These are phyloP conservation scores for Lentinula sp. DNA, from an alignment of 768 basidiomycete species.

Conservation along the genomic window DNA sequence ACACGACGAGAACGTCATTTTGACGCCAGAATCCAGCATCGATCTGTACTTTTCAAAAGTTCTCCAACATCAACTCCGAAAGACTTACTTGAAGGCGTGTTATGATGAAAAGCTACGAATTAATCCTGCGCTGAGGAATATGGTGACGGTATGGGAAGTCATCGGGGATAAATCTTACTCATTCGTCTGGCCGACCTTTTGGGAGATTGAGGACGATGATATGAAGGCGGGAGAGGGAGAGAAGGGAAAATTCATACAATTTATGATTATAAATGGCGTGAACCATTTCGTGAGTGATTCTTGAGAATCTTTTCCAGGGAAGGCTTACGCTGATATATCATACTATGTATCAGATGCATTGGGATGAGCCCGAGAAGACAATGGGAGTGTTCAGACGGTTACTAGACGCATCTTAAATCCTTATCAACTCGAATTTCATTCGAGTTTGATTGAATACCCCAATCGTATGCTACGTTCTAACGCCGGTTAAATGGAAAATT, in stretches of 20 bases:
- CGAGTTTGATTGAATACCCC: not conserved
- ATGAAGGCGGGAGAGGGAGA: not conserved
- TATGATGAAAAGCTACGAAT: not conserved
- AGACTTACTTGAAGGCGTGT: not conserved
- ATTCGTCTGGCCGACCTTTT: not conserved
- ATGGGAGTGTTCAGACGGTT: not conserved
- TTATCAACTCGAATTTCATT: no score
- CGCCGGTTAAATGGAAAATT: no score
- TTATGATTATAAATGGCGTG: not conserved
- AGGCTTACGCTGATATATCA: not conserved
- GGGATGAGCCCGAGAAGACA: not conserved
- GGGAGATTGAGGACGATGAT: constrained; percentile 3
- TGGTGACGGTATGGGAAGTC: not conserved
- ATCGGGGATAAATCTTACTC: not conserved
- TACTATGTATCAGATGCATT: not conserved
- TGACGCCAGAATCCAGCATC: not conserved
- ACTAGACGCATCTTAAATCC: not conserved
- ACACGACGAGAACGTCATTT: constrained; percentile 7
- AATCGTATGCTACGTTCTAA: not conserved
- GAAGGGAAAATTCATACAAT: not conserved
- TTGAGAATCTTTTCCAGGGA: not conserved
- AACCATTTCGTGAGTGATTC: constrained; percentile 4
- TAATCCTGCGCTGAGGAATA: not conserved
- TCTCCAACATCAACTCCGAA: not conserved
- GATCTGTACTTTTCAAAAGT: not conserved